These are phyloP conservation scores for Sonneratia caseolaris DNA, from an alignment of 345 rosid species.

Conservation along the genomic window DNA sequence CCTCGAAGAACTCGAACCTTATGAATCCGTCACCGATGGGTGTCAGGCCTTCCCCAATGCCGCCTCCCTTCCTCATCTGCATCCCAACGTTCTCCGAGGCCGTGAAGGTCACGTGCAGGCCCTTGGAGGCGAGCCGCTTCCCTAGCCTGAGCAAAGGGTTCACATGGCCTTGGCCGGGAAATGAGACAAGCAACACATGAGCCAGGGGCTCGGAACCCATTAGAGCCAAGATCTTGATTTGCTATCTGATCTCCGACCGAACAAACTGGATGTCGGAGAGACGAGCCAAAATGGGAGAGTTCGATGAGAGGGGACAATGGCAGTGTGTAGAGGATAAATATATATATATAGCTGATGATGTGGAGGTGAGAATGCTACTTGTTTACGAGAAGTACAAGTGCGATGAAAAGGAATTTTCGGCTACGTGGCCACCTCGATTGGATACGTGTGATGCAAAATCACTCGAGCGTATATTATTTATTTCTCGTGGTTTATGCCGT, in stretches of 20 bases:
- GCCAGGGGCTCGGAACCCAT: slow-evolving; percentile 15
- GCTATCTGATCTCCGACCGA: neutral
- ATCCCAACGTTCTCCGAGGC: slow-evolving; percentile 24
- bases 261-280: neutral
- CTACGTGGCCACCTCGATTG: neutral
- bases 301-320: neutral
- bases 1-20: slow-evolving; percentile 64
- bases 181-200: slow-evolving; percentile 31
- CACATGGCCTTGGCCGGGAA: slow-evolving; percentile 34
- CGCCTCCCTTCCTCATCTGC: slow-evolving; percentile 19
- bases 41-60: slow-evolving; percentile 19
- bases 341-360: neutral
- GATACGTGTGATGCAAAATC: too few relatives aligned
- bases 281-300: neutral
- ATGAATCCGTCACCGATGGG: slow-evolving; percentile 59
- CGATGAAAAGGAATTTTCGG: neutral
- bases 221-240: neutral
- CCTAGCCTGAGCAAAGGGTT: slow-evolving; percentile 38
- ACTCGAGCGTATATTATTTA: too few relatives aligned
- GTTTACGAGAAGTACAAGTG: neutral
- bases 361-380: too few relatives aligned
- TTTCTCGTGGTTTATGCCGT: too few relatives aligned
- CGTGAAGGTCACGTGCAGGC: slow-evolving; percentile 31
- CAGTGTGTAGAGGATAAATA: too few relatives aligned
- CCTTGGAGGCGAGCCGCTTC: slow-evolving; percentile 26